Evolutionary conservation across 1,139 yeast species (phyloP), one percentile per base, ranked within the genome.

Genomic region (Taphrina wiesneri): DNA sequence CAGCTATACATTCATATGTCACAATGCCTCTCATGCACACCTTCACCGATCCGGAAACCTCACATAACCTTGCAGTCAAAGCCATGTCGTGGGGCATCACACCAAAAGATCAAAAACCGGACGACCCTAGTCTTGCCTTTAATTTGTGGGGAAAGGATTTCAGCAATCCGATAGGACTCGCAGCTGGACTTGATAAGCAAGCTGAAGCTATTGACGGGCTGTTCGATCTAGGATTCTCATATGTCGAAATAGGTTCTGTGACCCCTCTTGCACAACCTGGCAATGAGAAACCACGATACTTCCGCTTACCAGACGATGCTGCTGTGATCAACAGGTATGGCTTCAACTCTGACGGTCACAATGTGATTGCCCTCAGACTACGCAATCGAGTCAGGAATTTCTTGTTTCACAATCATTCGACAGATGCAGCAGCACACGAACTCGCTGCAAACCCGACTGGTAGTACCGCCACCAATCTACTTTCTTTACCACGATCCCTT

Each of bases 251-350:
- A 66, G 99, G 99, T 0, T 88, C 96, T 1, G 86, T 93, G 57
- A 92, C 99, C 3, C 98, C 99, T 1, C 80, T 82, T 70, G 88
- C 97, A 0, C 71, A 68, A 77, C 92, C 96, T 6, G 99, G 99
- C 51, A 92, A 92, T 77, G 96, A 97, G 7, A 77, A 79, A 72
- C 98, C 98, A 19, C 81, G 99, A 70, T 90, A 92, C 73, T 92
- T 91, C 79, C 83, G 99, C 73, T 80, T 93, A 68, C 86, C 89
- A 9, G 80, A 84, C 70, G 98, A 93, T 75, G 87, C 85, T 65
- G 97, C 97, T 1, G 96, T 91, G 52, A 90, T 92, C 72, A 92
- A 92, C 77, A 81, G 98, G 69, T 92, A 92, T 74, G 99, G 99
- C 0, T 92, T 93, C 82, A 92, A 93, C 74, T 90, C 97, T 2